A percentile compares a stretch with the other conserved stretches of the same genome.
Evolutionary conservation across 1,284 basidiomycete genomes (phyloP).

Genomic region (Apiotrichum montevideense): DNA sequence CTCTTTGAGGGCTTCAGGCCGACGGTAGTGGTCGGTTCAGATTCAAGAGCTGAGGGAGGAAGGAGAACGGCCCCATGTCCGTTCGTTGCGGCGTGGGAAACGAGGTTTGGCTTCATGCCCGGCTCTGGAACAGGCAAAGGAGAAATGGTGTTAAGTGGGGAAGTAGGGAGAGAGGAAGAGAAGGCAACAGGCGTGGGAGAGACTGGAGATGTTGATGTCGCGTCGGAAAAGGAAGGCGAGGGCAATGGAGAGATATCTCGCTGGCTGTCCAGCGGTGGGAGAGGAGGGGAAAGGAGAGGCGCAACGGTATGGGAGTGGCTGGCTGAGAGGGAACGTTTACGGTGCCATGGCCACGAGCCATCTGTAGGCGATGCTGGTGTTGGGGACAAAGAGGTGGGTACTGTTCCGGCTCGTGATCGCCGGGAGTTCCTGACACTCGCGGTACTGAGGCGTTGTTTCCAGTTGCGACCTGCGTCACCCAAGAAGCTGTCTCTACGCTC

Average conservation of each 20-base stretch:
- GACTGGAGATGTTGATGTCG: too few relatives aligned
- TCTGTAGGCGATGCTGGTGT: neutral
- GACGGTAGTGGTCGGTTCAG: too few relatives aligned
- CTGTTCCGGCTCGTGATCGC: neutral
- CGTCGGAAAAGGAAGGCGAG: too few relatives aligned
- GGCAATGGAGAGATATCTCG: too few relatives aligned
- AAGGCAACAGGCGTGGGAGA: too few relatives aligned
- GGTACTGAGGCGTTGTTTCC: neutral
- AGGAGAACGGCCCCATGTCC: too few relatives aligned
- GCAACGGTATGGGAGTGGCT: neutral
- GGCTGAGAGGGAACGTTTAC: neutral
- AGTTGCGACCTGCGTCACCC: neutral
- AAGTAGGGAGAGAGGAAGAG: neutral
- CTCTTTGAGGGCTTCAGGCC: conserved; percentile 3
- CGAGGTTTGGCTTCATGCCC: too few relatives aligned
- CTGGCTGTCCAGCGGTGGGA: neutral
- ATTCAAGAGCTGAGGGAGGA: too few relatives aligned
- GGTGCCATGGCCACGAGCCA: neutral
- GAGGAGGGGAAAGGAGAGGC: neutral
- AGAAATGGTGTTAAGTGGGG: neutral
- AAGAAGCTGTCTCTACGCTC: neutral
- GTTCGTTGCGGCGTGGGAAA: too few relatives aligned
- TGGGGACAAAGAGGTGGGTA: neutral
- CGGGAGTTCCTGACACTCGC: neutral
- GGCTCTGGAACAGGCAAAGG: neutral